Conservation (phyloP, 2,329 filamentous ascomycete species). For the Calycina marina region DNA sequence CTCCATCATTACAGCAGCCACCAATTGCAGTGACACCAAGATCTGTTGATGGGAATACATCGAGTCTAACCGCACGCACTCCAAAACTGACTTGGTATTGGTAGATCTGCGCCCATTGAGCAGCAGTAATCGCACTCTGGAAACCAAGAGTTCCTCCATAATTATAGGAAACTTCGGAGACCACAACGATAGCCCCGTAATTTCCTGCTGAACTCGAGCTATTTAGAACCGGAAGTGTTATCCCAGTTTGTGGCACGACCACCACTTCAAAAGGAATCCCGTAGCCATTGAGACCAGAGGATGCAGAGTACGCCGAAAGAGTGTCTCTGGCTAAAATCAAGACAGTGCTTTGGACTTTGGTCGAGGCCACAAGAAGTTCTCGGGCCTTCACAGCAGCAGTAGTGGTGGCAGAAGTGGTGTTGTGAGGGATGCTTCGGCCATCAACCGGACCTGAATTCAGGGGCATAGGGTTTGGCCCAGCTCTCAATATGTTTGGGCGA, state of each 20-base stretch:
- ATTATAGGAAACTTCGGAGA: slow-evolving; percentile 21
- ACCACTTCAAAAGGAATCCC: slow-evolving; percentile 43
- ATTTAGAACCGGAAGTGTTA: slow-evolving; percentile 35
- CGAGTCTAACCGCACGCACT: slow-evolving; percentile 43
- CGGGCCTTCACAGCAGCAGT: background rate
- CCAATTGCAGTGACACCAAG: slow-evolving; percentile 26
- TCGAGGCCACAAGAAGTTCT: background rate
- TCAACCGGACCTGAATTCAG: background rate
- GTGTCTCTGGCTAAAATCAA: slow-evolving; percentile 39
- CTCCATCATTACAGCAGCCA: slow-evolving; percentile 32
- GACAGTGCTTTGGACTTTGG: slow-evolving; percentile 25
- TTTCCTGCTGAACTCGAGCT: slow-evolving; percentile 31
- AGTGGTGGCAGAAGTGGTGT: background rate
- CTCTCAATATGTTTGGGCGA: background rate
- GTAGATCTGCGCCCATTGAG: slow-evolving; percentile 41
- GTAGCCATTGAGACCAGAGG: slow-evolving; percentile 41
- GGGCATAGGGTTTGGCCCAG: background rate
- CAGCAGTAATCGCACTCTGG: slow-evolving; percentile 28
- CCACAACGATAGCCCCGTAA: slow-evolving; percentile 36
- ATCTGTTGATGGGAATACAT: slow-evolving; percentile 37
- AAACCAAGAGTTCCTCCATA: slow-evolving; percentile 23
- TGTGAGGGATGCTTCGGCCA: background rate
- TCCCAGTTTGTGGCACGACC: slow-evolving; percentile 36
- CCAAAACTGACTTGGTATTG: slow-evolving; percentile 42
- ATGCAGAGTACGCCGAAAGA: slow-evolving; percentile 32